A percentile compares a stretch with the other conserved stretches of the same genome.
phyloP scores from a whole-genome alignment of 352 stramenopile species.

The Phytopythium oedochilum region DNA sequence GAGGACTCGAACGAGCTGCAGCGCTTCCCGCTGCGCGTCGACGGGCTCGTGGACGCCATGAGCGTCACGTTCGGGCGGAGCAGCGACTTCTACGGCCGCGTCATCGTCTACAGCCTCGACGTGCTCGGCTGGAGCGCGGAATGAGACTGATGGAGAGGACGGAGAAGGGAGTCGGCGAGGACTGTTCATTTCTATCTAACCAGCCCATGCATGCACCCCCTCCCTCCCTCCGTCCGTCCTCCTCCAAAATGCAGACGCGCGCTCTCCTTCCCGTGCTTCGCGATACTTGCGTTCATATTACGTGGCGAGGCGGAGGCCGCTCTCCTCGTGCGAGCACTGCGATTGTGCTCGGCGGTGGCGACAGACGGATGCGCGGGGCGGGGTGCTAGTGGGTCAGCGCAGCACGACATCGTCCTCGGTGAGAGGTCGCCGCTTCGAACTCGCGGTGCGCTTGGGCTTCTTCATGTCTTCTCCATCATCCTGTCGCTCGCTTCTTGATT shows the following conservation, averaged over 20 bases:
- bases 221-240: too few species aligned
- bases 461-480: neutral
- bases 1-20: conserved; percentile 58
- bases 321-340: neutral
- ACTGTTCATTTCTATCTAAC: neutral
- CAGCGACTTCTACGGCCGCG: conserved; percentile 70
- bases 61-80: conserved; percentile 53
- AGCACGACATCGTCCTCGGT: neutral
- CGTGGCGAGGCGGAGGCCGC: neutral
- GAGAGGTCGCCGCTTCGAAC: neutral
- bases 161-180: neutral
- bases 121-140: conserved; percentile 32
- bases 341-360: neutral
- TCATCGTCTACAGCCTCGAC: conserved; percentile 59
- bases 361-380: neutral
- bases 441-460: neutral
- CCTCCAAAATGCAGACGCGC: neutral
- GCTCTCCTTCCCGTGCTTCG: neutral
- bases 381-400: too few species aligned
- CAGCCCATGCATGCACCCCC: neutral
- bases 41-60: conserved; percentile 27
- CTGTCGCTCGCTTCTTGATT: neutral
- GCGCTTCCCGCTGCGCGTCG: conserved; percentile 19
- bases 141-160: too few species aligned
- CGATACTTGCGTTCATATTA: conserved; percentile 1